Evolutionary conservation across 2,329 filamentous ascomycete genomes (phyloP).

Genomic region (Cladorrhinum sp.): DNA sequence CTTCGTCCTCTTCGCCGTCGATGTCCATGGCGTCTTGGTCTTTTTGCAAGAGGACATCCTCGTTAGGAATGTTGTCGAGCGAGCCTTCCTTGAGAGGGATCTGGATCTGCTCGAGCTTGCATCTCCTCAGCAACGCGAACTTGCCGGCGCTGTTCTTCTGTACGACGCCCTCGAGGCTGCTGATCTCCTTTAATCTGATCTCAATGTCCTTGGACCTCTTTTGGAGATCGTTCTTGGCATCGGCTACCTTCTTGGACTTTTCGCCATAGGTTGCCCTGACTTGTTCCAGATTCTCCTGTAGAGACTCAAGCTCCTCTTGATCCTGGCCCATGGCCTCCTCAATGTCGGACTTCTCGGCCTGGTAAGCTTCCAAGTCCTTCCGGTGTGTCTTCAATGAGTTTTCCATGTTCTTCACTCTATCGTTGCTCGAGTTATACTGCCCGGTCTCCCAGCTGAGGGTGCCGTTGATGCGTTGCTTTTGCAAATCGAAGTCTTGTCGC

Average conservation of each 20-base stretch:
- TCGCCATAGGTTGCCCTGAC: constrained; percentile 53
- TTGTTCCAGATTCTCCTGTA: constrained; percentile 69
- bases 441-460: constrained; percentile 56
- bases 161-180: constrained; percentile 75
- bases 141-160: constrained; percentile 81
- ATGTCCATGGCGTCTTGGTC: constrained; percentile 92
- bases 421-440: constrained; percentile 55
- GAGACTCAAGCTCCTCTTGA: constrained; percentile 70
- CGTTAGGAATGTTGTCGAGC: constrained; percentile 81
- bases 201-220: constrained; percentile 85
- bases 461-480: constrained; percentile 70
- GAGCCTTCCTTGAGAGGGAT: constrained; percentile 76
- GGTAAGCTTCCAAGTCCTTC: constrained; percentile 65
- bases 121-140: constrained; percentile 80
- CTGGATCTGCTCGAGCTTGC: constrained; percentile 89
- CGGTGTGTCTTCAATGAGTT: constrained; percentile 64
- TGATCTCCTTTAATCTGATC: constrained; percentile 66
- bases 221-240: constrained; percentile 75
- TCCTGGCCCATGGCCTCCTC: constrained; percentile 69
- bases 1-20: constrained; percentile 61
- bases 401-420: constrained; percentile 67
- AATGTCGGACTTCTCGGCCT: constrained; percentile 70
- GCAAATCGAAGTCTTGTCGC: constrained; percentile 80
- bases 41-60: constrained; percentile 71
- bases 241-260: constrained; percentile 69